Evolutionary conservation across 1,284 basidiomycete species (phyloP).

Genomic region (Puccinia triticina): DNA sequence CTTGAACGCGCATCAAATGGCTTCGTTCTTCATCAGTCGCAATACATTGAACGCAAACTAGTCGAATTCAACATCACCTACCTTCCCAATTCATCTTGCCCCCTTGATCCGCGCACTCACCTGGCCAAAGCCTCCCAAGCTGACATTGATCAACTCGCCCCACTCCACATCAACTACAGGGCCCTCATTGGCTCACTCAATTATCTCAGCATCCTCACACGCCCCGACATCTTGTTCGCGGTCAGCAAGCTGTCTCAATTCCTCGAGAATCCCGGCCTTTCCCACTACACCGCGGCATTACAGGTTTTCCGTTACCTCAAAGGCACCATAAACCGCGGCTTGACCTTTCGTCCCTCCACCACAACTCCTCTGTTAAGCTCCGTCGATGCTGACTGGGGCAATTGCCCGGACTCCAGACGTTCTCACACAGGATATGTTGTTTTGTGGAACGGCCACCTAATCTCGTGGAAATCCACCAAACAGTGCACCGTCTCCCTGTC

Average conservation of each 20-base stretch:
- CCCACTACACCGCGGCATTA: neutral
- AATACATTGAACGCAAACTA: neutral
- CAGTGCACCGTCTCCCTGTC: neutral
- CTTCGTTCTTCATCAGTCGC: neutral
- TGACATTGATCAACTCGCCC: neutral
- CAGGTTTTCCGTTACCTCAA: neutral
- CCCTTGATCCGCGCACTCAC: slow-evolving; percentile 69
- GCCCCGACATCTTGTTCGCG: neutral
- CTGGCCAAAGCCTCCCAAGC: slow-evolving; percentile 30
- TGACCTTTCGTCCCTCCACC: neutral
- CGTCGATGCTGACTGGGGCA: neutral
- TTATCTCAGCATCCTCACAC: neutral
- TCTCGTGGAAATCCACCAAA: neutral
- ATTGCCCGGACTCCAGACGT: neutral
- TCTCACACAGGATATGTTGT: neutral
- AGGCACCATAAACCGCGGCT: neutral
- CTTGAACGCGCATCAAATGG: neutral
- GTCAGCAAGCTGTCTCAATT: neutral
- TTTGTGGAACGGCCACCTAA: neutral
- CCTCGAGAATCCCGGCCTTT: neutral
- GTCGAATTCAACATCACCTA: neutral
- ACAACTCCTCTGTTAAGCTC: neutral
- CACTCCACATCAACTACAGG: neutral
- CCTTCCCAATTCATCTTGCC: neutral
- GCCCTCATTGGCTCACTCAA: slow-evolving; percentile 1